Evolutionary conservation across 768 basidiomycete species (phyloP).

Genomic region (Pholiota molesta): DNA sequence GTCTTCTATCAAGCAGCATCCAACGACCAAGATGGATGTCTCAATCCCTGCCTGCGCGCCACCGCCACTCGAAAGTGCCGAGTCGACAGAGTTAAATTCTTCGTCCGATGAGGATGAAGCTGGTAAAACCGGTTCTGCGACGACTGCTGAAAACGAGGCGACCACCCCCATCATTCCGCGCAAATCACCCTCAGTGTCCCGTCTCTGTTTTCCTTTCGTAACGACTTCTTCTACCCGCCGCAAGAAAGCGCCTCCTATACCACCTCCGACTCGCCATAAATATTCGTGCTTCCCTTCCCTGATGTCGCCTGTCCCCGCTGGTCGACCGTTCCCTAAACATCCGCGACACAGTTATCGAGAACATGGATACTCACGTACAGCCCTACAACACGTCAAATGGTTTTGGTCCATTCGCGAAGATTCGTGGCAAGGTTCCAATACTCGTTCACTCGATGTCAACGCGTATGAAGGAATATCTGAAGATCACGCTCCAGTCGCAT

Average conservation of each 20-base stretch:
- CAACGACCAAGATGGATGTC: conserved; percentile 4
- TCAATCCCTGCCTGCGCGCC: not conserved
- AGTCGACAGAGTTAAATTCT: not conserved
- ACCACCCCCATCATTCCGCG: conserved; percentile 20
- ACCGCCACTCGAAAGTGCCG: not conserved
- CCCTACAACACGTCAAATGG: conserved; percentile 60
- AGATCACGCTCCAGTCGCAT: not conserved
- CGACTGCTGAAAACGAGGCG: not conserved
- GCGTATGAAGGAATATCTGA: conserved; percentile 11
- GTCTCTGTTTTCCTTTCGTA: conserved; percentile 27
- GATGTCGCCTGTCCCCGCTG: conserved; percentile 30
- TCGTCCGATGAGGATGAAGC: not conserved
- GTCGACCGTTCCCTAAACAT: conserved; percentile 27
- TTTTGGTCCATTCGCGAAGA: conserved; percentile 64
- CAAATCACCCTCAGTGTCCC: conserved; percentile 28
- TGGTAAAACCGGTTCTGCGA: not conserved
- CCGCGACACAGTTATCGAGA: conserved; percentile 51
- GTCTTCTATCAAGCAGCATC: conserved; percentile 14
- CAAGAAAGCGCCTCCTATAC: conserved; percentile 19
- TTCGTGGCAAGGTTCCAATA: conserved; percentile 45
- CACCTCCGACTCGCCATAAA: conserved; percentile 30
- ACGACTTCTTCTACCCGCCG: conserved; percentile 22
- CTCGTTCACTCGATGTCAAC: conserved; percentile 6
- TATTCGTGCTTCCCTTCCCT: conserved; percentile 42
- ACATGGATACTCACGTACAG: conserved; percentile 66